Conservation (phyloP, 2,329 filamentous ascomycete species). For the Penicillium hesseltinei region DNA sequence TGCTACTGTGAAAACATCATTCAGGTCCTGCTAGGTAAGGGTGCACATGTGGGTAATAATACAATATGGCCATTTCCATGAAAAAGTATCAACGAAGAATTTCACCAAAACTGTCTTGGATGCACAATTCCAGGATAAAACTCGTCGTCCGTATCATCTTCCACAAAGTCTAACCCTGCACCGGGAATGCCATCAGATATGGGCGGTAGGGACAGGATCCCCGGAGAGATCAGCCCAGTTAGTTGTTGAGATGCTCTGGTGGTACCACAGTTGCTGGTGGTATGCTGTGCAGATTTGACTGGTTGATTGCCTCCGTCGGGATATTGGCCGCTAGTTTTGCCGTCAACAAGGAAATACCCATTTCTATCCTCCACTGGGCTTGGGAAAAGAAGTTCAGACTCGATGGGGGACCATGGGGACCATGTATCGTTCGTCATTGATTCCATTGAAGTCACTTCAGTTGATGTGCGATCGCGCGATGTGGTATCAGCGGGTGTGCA, state of each 20-base stretch:
- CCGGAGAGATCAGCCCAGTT: conserved; percentile 17
- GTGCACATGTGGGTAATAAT: not conserved
- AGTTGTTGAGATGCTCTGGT: conserved; percentile 13
- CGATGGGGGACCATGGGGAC: conserved; percentile 16
- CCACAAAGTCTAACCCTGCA: not conserved
- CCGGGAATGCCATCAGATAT: not conserved
- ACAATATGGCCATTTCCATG: not conserved
- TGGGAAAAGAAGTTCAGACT: conserved; percentile 23
- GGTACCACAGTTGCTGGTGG: conserved; percentile 18
- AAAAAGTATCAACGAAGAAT: not conserved
- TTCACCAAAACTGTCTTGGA: not conserved
- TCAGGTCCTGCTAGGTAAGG: not conserved
- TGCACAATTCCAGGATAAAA: conserved; percentile 5
- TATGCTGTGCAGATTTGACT: conserved; percentile 20
- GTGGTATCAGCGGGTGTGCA: conserved; percentile 14
- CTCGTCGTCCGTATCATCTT: conserved; percentile 7
- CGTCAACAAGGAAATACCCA: conserved; percentile 32
- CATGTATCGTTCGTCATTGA: conserved; percentile 17
- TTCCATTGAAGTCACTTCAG: conserved; percentile 7
- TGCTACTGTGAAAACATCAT: not conserved
- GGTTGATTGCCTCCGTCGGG: conserved; percentile 27
- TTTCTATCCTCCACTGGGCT: conserved; percentile 14
- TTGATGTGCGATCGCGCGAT: conserved; percentile 13
- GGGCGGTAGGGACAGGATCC: not conserved
- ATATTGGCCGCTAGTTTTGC: conserved; percentile 24